Conservation (phyloP, 441 rosid genomes). For the Macaranga tanarius region DNA sequence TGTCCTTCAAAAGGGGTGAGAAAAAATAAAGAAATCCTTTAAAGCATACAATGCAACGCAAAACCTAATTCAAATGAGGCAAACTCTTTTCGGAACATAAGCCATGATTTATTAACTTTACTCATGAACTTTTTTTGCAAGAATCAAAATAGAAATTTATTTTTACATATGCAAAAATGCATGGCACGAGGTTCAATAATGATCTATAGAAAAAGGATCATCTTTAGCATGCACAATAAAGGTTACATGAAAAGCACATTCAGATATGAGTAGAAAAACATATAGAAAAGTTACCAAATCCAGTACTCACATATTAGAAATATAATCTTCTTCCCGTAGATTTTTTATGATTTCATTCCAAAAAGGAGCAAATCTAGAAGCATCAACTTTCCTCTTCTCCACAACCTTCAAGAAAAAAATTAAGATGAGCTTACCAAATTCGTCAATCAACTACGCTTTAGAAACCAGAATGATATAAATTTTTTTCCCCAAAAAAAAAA, state of each 20-base stretch:
- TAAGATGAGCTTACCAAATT: slow-evolving; percentile 14
- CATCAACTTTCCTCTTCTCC: slow-evolving; percentile 69
- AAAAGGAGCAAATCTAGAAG: slow-evolving; percentile 87
- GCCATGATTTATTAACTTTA: background rate
- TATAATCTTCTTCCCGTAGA: slow-evolving; percentile 93
- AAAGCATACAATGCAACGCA: no score
- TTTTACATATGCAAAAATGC: background rate
- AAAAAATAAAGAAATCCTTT: no score
- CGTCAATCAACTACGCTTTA: slow-evolving; percentile 17
- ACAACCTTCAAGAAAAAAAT: slow-evolving; percentile 43
- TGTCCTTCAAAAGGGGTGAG: no score
- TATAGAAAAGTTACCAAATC: background rate
- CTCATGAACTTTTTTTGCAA: background rate
- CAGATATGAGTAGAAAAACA: background rate
- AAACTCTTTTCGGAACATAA: no score
- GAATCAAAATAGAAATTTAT: no score
- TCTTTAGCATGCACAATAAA: background rate
- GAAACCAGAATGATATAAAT: background rate
- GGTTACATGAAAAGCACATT: background rate
- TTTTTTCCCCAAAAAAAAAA: background rate
- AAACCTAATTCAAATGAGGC: no score
- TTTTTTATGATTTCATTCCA: slow-evolving; percentile 93
- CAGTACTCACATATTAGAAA: slow-evolving; percentile 73
- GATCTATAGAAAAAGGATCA: background rate
- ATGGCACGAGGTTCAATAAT: background rate